Percentiles rank a stretch among this genome's conserved stretches.
Evolutionary conservation across 257 asterid genomes (phyloP).

Genomic region (Oldenlandia corymbosa): DNA sequence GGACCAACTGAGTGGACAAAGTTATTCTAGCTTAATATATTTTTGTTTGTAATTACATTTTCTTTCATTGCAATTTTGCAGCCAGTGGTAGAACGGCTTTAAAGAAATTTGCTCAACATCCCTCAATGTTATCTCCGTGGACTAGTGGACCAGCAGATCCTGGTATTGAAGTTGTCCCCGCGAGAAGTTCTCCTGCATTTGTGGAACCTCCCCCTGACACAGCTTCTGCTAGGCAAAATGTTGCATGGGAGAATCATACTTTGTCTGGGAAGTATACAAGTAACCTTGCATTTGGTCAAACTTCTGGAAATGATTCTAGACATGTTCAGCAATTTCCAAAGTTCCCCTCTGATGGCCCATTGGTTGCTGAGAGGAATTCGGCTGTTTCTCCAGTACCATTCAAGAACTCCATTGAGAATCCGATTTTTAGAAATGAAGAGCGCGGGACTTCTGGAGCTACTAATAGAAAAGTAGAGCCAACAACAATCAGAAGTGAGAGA

Average conservation of each 20-base stretch:
- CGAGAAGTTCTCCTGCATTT: background rate
- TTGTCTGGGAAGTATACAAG: slow-evolving; percentile 6
- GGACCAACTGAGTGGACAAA: slow-evolving; percentile 10
- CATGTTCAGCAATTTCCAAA: slow-evolving; percentile 5
- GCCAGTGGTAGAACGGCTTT: background rate
- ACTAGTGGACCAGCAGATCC: background rate
- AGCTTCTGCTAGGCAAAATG: background rate
- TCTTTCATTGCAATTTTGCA: background rate
- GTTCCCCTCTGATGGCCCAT: background rate
- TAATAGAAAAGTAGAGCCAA: background rate
- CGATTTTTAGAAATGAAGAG: background rate
- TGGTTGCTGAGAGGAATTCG: slow-evolving; percentile 4
- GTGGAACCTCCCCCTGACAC: slow-evolving; percentile 1
- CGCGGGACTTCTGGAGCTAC: slow-evolving; percentile 1
- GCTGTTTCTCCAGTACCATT: background rate
- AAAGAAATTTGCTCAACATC: background rate
- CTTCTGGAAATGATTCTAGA: slow-evolving; percentile 6
- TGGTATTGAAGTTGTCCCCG: background rate
- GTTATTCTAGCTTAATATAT: background rate
- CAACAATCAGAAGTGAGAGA: background rate
- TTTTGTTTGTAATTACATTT: background rate
- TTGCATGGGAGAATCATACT: background rate
- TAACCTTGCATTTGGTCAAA: background rate
- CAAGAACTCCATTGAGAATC: slow-evolving; percentile 3
- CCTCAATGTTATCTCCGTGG: background rate